Conservation (phyloP, 192 early-diverging fungal genomes). For the Phlyctochytrium planicorne region DNA sequence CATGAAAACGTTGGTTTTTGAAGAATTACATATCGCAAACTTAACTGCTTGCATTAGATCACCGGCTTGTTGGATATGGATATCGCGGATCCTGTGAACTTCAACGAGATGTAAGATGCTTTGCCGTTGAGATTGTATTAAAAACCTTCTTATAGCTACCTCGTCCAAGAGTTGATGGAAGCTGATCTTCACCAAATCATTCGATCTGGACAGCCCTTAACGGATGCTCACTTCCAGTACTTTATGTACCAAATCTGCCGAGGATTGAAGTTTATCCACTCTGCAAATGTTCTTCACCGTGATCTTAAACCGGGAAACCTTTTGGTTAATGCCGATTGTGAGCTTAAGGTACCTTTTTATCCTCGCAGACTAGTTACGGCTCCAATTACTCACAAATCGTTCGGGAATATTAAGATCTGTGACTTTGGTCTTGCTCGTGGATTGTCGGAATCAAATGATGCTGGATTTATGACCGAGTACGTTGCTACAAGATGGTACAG, state of each 20-base stretch:
- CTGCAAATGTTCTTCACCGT: constrained; percentile 94
- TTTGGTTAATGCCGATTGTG: constrained; percentile 57
- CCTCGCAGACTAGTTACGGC: background rate
- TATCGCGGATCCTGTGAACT: constrained; percentile 73
- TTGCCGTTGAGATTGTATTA: background rate
- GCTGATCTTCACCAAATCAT: constrained; percentile 98
- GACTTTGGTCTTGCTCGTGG: constrained; percentile 59
- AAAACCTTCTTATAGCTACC: constrained; percentile 51
- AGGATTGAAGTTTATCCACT: constrained; percentile 98
- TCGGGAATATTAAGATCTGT: constrained; percentile 51
- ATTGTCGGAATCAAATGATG: constrained; percentile 30
- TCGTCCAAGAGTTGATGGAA: constrained; percentile 99
- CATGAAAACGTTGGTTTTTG: constrained; percentile 64
- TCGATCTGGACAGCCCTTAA: constrained; percentile 85
- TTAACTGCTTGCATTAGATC: constrained; percentile 58
- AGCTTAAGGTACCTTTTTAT: constrained; percentile 41
- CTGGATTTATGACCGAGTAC: constrained; percentile 53
- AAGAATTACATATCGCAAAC: background rate
- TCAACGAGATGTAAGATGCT: constrained; percentile 78
- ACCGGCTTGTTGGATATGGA: constrained; percentile 91
- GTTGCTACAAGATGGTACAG: constrained; percentile 60
- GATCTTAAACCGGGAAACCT: constrained; percentile 90
- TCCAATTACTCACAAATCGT: background rate
- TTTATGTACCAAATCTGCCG: constrained; percentile 97
- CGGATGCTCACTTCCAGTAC: constrained; percentile 97